Evolutionary conservation across 2,329 filamentous ascomycete species (phyloP), one percentile per base, ranked within the genome.

Genomic region (Torrubiella hemipterigena): DNA sequence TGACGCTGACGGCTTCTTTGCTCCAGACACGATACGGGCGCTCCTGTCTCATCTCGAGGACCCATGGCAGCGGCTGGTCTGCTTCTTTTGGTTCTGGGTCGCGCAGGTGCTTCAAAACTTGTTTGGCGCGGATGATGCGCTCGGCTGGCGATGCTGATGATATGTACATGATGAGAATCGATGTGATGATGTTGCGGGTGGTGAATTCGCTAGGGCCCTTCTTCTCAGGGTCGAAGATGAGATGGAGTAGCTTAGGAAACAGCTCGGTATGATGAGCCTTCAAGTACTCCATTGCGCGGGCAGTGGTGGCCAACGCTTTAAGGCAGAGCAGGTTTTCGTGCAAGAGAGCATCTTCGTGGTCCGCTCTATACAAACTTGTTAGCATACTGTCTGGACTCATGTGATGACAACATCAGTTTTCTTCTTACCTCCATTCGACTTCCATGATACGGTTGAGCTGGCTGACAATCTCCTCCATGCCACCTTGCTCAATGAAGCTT

Each of bases 131-230:
- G 27, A 67, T 55, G 6, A 77, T 59, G n/a, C 79, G 67, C 43
- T 85, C 76, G 4, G 63, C 54, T 2, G 67, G 56, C 0, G 70
- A 45, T 6, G 79, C 74, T 2, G 74, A 71, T 35, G 85, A 76
- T 31, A 96, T 78, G 52, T 93, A 91, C 12, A 82, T 87, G 48
- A 94, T 89, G 16, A 98, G 63, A 6, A 96, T 69, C 29, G 82
- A 91, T 22, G 87, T 83, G 49, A 96, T 81, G 44, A 96, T 84
- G 44, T 80, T 81, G 33, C 91, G 78, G 10, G 91, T 96, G 5
- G 82, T 91, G 53, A 94, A 98, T 55, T 98, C 91, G 60, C 84
- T 93, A 0, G 91, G 91, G 0, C 91, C 91, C 54, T 96, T 96
- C 63, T 87, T 93, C 51, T 96, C 89, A n/a, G 93, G 84, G 47